Evolutionary conservation across 2,329 filamentous ascomycete species (phyloP), one percentile per base, ranked within the genome.

Genomic region (Ceratocystis eucalypticola): DNA sequence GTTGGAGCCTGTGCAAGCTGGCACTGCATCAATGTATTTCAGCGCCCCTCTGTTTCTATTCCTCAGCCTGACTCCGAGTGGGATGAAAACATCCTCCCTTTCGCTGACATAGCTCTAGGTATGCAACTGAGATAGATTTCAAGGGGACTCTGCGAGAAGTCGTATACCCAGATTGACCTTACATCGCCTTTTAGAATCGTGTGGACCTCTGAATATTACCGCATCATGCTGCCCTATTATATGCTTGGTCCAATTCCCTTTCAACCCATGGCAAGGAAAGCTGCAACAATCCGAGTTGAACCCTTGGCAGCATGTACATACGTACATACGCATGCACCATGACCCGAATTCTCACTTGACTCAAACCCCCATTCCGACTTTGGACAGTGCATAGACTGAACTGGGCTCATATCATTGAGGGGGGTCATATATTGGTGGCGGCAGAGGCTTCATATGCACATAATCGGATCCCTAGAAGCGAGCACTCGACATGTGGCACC

Each of bases 11-110:
- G 30, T 37, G 17, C 48, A 59, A 37, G 55, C 55, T 59, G 55
- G 55, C 55, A 59, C 55, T 59, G 28, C 55, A 59, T 59, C 28
- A 59, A 37, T n/a, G 3, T 41, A 59, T 37, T 20, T 59, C 55
- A 59, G 28, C 30, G 28, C 8, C 30, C 12, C 20, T 59, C 28
- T 30, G 17, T 8, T 33, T 37, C 3, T 59, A 8, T 37, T 37
- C 2, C 17, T 37, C 15, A n/a, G 12, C 33, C 5, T 30, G 55
- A 30, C 22, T 30, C n/a, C 28, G 15, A 37, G n/a, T 37, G 55
- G 28, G 55, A 59, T 59, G 5, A 15, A 10, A 30, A 59, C 5
- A 15, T 15, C 48, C 48, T 53, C 8, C 17, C 55, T 5, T 30
- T 59, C 37, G 37, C 12, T 15, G 37, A 20, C 17, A 30, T 12